Evolutionary conservation across 805 yeast genomes (phyloP).

Genomic region (Ogataea parapolymorpha): DNA sequence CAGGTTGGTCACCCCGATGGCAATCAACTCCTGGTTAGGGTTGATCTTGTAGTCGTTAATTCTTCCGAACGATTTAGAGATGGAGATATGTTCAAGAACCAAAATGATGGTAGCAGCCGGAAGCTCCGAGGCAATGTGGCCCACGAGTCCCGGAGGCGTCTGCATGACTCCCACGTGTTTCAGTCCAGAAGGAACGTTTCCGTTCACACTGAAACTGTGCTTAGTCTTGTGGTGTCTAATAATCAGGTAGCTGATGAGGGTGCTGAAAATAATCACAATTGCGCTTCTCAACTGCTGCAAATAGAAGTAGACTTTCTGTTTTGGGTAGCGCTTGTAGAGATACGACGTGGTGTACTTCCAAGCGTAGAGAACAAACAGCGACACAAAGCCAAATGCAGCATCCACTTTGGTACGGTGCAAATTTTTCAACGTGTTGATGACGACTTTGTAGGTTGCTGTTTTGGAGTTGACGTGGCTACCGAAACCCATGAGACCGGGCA

Average conservation of each 20-base stretch:
- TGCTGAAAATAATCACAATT: conserved; percentile 73
- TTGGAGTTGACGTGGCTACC: conserved; percentile 65
- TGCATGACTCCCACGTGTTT: conserved; percentile 70
- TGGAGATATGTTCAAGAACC: conserved; percentile 88
- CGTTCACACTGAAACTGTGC: conserved; percentile 58
- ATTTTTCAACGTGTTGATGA: conserved; percentile 68
- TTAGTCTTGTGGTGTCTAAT: conserved; percentile 42
- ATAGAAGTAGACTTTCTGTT: conserved; percentile 61
- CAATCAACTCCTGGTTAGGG: conserved; percentile 92
- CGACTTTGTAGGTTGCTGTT: conserved; percentile 62
- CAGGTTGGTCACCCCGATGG: conserved; percentile 88
- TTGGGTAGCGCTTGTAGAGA: conserved; percentile 64
- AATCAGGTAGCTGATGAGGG: conserved; percentile 78
- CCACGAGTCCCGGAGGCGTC: conserved; percentile 56
- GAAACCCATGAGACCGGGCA: conserved; percentile 83
- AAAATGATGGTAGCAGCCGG: conserved; percentile 85
- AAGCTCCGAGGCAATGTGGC: conserved; percentile 66
- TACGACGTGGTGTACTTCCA: conserved; percentile 66
- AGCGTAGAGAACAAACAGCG: conserved; percentile 63
- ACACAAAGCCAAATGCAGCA: conserved; percentile 86
- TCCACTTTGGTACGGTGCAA: conserved; percentile 66
- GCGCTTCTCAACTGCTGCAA: conserved; percentile 76
- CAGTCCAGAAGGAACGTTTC: conserved; percentile 80
- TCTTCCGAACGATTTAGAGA: conserved; percentile 90
- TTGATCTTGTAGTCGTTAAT: conserved; percentile 84